Evolutionary conservation across 305 asterid genomes (phyloP).

Genomic region (Solanum aculeatissimum): DNA sequence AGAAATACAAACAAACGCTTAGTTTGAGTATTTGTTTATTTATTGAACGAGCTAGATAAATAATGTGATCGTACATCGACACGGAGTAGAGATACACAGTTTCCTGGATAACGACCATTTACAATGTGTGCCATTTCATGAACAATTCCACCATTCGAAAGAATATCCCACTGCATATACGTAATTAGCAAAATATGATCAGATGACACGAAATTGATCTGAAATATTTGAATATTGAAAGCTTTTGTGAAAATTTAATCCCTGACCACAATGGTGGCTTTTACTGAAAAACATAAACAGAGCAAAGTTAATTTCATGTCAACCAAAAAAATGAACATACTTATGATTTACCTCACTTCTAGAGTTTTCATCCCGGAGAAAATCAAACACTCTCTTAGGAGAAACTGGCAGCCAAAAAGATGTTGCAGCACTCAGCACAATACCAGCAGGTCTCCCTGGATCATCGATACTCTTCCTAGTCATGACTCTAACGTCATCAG

Average conservation of each 20-base stretch:
- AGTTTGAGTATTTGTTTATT: neutral
- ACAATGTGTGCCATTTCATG: constrained; percentile 24
- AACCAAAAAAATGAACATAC: too few relatives aligned
- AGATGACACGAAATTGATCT: neutral
- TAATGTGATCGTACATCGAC: constrained; percentile 9
- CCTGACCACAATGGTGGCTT: too few relatives aligned
- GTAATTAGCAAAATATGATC: neutral
- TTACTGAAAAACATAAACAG: too few relatives aligned
- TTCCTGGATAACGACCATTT: constrained; percentile 27
- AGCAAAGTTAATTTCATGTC: neutral
- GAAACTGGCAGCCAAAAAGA: constrained; percentile 46
- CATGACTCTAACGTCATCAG: constrained; percentile 26
- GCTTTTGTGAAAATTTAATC: neutral
- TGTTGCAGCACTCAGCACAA: constrained; percentile 29
- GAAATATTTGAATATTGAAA: neutral
- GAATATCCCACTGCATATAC: constrained; percentile 33
- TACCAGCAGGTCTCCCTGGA: constrained; percentile 22
- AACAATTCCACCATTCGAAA: constrained; percentile 22
- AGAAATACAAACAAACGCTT: neutral
- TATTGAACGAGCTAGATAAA: neutral
- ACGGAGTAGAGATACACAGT: constrained; percentile 24
- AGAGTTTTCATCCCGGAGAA: constrained; percentile 12
- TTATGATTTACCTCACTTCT: constrained; percentile 28
- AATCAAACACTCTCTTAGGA: constrained; percentile 34
- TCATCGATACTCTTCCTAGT: constrained; percentile 32